Evolutionary conservation across 768 basidiomycete genomes (phyloP), one percentile per base, ranked within the genome.

Genomic region (Rhodocollybia butyracea): DNA sequence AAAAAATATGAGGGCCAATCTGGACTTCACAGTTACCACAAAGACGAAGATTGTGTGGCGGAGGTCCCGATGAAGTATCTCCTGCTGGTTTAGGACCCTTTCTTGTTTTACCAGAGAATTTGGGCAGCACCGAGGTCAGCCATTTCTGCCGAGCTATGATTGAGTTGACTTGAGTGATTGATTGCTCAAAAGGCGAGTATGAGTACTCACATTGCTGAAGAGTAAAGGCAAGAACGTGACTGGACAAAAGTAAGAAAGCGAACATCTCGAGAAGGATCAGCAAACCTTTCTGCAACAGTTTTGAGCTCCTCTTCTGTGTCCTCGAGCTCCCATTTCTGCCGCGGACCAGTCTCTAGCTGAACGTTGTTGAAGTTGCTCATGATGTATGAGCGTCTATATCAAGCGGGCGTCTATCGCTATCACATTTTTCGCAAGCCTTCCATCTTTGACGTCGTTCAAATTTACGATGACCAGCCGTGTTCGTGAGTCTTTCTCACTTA

Each of bases 1-100:
- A 64, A 62, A 92, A 92, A 26, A 75, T 70, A 66, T 90, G 89
- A 13, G 91, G 91, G 5, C 90, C 91, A 30, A 93, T 82, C 61
- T 82, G 76, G 34, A 94, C 67, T 53, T 86, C 81, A 65, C 85
- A 91, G 63, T 75, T 81, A 42, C 88, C 89, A 32, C 85, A 76
- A 30, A 75, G 75, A 60, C 82, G 81, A 53, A 85, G 79, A 1
- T 80, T 85, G 64, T 90, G 87, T 0, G 86, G 83, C 2, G 86
- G 86, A 38, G 82, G 83, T 24, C 71, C 65, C 21, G 77, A 71
- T 48, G 80, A 77, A 0, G 76, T 65, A n/a, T 73, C 72, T 61
- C 85, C 88, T 54, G 77, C 79, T 40, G 79, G 80, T 17, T 86
- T 81, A 46, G 79, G 69, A 10, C 43, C 22, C 6, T 43, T 38